Conservation (phyloP, 495 filamentous ascomycete genomes). For the Trichocladium uniseriatum region DNA sequence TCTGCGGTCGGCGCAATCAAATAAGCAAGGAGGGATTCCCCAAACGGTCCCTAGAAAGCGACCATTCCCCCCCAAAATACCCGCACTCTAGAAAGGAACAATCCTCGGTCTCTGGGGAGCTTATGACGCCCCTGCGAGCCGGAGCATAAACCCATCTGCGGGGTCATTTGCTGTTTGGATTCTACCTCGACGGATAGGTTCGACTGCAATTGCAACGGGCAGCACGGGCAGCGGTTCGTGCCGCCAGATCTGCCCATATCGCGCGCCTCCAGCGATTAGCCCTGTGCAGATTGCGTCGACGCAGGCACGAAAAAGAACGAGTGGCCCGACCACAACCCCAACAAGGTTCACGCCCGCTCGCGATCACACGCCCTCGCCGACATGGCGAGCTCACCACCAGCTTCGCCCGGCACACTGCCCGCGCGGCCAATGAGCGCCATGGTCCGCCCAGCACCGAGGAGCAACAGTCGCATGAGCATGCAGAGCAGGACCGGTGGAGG, state of each 20-base stretch:
- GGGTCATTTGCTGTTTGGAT: slow-evolving; percentile 15
- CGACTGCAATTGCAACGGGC: too few relatives aligned
- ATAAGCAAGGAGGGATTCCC: slow-evolving; percentile 29
- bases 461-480: slow-evolving; percentile 84
- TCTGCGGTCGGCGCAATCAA: slow-evolving; percentile 31
- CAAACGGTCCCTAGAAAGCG: slow-evolving; percentile 12
- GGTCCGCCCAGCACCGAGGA: slow-evolving; percentile 65
- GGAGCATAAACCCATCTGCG: slow-evolving; percentile 23
- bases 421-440: slow-evolving; percentile 79
- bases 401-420: slow-evolving; percentile 39
- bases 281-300: too few relatives aligned
- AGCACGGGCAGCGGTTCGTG: neutral
- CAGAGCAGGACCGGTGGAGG: slow-evolving; percentile 68
- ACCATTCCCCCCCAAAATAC: slow-evolving; percentile 21
- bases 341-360: slow-evolving; percentile 17
- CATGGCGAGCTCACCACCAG: slow-evolving; percentile 51
- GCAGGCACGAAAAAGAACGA: too few relatives aligned
- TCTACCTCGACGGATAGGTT: too few relatives aligned
- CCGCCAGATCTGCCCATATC: neutral
- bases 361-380: slow-evolving; percentile 13
- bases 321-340: slow-evolving; percentile 1
- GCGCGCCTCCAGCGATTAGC: neutral
- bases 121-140: slow-evolving; percentile 22
- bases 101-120: slow-evolving; percentile 13
- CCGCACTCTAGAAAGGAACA: slow-evolving; percentile 21